Conservation (phyloP, 2,329 filamentous ascomycete species). For the Colletotrichum endophyticum region DNA sequence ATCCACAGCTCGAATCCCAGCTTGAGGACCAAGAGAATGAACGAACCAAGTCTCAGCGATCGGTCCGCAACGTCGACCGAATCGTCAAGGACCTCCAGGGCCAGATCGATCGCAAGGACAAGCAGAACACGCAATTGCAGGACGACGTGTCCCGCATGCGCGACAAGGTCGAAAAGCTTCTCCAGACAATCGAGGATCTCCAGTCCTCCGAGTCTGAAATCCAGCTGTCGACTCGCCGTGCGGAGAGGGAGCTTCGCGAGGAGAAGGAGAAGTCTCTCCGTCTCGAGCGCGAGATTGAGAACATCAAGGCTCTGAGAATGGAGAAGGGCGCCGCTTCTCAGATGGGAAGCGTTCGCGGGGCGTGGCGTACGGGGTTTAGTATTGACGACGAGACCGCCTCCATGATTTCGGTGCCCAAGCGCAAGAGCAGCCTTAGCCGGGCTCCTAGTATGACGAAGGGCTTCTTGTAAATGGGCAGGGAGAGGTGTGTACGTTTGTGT, state of each 20-base stretch:
- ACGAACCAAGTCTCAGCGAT: constrained; percentile 81
- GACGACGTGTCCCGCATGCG: constrained; percentile 87
- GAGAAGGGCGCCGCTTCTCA: constrained; percentile 55
- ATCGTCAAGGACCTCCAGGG: constrained; percentile 91
- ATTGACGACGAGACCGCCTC: constrained; percentile 45
- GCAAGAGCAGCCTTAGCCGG: constrained; percentile 70
- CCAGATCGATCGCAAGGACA: constrained; percentile 93
- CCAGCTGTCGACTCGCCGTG: constrained; percentile 81
- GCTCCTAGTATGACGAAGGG: constrained; percentile 76
- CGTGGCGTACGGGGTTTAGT: constrained; percentile 35
- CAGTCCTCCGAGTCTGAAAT: constrained; percentile 84
- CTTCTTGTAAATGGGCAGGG: constrained; percentile 60
- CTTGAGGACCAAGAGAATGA: constrained; percentile 83
- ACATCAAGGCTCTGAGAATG: constrained; percentile 77
- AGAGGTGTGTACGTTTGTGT: background rate
- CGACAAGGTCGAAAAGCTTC: constrained; percentile 88
- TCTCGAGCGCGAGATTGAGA: constrained; percentile 88
- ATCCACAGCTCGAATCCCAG: constrained; percentile 78
- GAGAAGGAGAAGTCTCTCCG: constrained; percentile 82
- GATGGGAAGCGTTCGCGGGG: constrained; percentile 33
- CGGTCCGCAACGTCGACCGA: constrained; percentile 90
- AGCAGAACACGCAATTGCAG: constrained; percentile 77
- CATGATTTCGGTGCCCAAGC: constrained; percentile 60
- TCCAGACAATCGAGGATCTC: constrained; percentile 91
- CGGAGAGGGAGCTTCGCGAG: constrained; percentile 88